Base-by-base conservation (phyloP, 257 asterid genomes). In the Ocimum tenuiflorum region DNA sequence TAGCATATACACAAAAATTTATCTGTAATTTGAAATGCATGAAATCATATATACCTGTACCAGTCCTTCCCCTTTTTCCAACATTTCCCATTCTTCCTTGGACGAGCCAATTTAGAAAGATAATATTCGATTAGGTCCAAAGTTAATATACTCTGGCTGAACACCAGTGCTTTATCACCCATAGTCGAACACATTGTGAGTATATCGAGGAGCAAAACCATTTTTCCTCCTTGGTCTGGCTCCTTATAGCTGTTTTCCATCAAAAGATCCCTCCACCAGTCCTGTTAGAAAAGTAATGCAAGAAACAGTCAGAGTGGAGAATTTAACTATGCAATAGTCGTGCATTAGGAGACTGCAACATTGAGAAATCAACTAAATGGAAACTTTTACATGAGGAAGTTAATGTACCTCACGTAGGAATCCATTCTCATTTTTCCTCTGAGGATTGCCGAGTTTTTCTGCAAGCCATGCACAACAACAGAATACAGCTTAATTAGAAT, bases 31-130 rank as follows among this genome's bases (percentile, higher is more conserved):
- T 76, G 35, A 15, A 38, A 46, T 65, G 65, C 48, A 56, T 54
- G 62, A 58, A 53, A 20, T 41, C 41, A 71, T 36, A 72, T 86
- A 38, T 79, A 87, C 99, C 99, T 89, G 74, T 89, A 92, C 99
- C 99, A 89, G 78, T 92, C 99, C 83, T 92, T 92, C 68, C 96
- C 97, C 74, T 82, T 86, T 75, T 76, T 89, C 97, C 97, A 92
- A 48, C 75, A 79, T 73, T 88, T 92, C 13, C 88, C 91, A 1
- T 68, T 79, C 80, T 83, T 90, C 77, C 91, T 81, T 14, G 85
- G 82, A 43, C 96, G 94, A 59, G 78, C 77, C 73, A 90, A 66
- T 78, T 77, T 92, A 31, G 97, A 84, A 78, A 92, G 96, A 74
- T 89, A 90, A 69, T 56, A 70, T 75, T 92, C 99, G 77, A 89